Base-by-base conservation (phyloP, 306 rosid genomes). In the Clitoria ternatea region DNA sequence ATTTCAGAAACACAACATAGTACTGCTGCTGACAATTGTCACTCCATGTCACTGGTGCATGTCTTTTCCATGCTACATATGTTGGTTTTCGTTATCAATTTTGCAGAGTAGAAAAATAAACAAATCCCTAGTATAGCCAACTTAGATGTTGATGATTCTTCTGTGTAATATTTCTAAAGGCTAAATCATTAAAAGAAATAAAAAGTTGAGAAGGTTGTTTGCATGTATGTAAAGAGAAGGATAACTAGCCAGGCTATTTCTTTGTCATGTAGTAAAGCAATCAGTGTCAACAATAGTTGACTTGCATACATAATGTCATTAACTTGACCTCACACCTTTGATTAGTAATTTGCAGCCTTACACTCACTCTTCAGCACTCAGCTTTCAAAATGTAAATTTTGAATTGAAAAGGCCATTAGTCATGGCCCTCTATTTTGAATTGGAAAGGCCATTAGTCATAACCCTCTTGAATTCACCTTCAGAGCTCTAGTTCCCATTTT, bases 191-290 rank as follows among this genome's bases (percentile, higher is more conserved):
- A 15, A 17, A 7, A 22, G 8, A 14, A 40, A 15, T 2, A 18
- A 54, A 53, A 43, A 18, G 19, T 54, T 13, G 19, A 43, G 23
- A 56, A 43, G 23, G 44, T 26, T 61, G 66, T 42, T 61, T 45
- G 37, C 61, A 20, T 52, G 61, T 42, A 40, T 19, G 15, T 1
- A 10, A 12, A 32, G 45, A 43, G 11, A 52, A 37, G 19, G 27
- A 3, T 32, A 17, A 22, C 53, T 23, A 55, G 12, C 15, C 20
- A 29, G 40, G 24, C 57, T 18, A 53, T 3, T 10, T 11, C 17
- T 40, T 14, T 61, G 60, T 52, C 72, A 23, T 53, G 32, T 42
- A 43, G 24, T 69, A 71, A 57, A 50, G 52, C 72, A 29, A 18
- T 10, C 12, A 65, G 29, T 4, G 54, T 60, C 35, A 48, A 8